Evolutionary conservation across 2,329 filamentous ascomycete genomes (phyloP).

Genomic region (Hymenoscyphus fructigenus): DNA sequence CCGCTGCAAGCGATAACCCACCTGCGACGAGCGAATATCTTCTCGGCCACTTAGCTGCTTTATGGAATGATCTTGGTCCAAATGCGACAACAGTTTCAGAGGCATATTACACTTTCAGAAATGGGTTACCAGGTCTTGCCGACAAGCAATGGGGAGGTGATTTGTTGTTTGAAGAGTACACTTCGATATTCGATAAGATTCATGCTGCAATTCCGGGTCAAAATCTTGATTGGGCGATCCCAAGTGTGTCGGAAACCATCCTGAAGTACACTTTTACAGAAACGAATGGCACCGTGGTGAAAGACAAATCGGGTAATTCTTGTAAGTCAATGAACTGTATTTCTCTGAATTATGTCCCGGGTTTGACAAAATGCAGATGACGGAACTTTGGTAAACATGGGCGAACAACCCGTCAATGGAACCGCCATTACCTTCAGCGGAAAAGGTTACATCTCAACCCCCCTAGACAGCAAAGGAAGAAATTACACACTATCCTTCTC

Average conservation of each 20-base stretch:
- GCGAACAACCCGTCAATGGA: neutral
- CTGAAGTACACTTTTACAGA: constrained; percentile 35
- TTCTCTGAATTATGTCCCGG: neutral
- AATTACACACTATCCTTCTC: constrained; percentile 54
- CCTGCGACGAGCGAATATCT: constrained; percentile 41
- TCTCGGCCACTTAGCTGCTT: constrained; percentile 48
- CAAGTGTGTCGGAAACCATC: constrained; percentile 39
- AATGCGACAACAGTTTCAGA: constrained; percentile 52
- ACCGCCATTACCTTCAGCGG: neutral
- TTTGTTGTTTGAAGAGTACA: constrained; percentile 43
- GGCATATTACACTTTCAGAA: constrained; percentile 50
- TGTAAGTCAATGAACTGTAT: neutral
- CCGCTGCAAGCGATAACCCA: constrained; percentile 49
- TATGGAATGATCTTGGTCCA: constrained; percentile 56
- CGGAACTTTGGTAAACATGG: neutral
- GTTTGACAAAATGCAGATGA: neutral
- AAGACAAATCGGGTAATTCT: constrained; percentile 41
- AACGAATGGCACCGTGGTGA: constrained; percentile 30
- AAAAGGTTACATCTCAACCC: constrained; percentile 44
- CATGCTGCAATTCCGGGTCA: constrained; percentile 46
- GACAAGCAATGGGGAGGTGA: constrained; percentile 55
- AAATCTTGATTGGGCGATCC: constrained; percentile 47
- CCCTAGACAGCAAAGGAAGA: constrained; percentile 52
- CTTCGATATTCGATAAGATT: constrained; percentile 40
- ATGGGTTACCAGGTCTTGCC: constrained; percentile 50